Percentiles rank a stretch among this genome's conserved stretches.
phyloP scores from a whole-genome alignment of 1,139 yeast genomes.

The Arxiozyma slooffiae region DNA sequence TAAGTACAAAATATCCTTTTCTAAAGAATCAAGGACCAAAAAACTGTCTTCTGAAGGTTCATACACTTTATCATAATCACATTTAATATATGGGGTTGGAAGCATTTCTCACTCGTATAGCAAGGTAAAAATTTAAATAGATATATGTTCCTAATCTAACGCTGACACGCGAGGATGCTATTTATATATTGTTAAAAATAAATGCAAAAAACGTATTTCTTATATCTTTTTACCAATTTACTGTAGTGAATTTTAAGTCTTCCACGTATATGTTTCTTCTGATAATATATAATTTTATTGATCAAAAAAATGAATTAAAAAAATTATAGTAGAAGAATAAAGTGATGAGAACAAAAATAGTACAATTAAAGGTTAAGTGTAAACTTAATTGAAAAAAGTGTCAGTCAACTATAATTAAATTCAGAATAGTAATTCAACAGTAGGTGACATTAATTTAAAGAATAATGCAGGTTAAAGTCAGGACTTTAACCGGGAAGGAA shows the following conservation, averaged over 20 bases:
- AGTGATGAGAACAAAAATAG: neutral
- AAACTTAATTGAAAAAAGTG: neutral
- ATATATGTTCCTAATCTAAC: neutral
- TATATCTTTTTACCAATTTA: too few relatives aligned
- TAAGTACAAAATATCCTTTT: slow-evolving; percentile 40
- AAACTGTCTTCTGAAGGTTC: slow-evolving; percentile 94
- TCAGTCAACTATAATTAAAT: neutral
- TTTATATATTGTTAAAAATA: too few relatives aligned
- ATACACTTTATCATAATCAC: slow-evolving; percentile 53
- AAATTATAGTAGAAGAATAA: neutral
- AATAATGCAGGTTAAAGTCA: slow-evolving; percentile 27
- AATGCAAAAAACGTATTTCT: too few relatives aligned
- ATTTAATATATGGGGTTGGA: slow-evolving; percentile 44
- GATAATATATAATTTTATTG: neutral
- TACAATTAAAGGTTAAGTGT: too few relatives aligned
- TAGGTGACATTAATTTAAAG: neutral
- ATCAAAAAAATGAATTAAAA: neutral
- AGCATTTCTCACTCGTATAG: slow-evolving; percentile 34
- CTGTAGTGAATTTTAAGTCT: neutral
- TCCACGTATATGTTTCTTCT: too few relatives aligned
- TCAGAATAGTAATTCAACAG: too few relatives aligned
- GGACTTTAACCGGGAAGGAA: slow-evolving; percentile 69
- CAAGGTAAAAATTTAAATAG: neutral
- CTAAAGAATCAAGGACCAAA: slow-evolving; percentile 69
- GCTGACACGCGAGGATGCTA: neutral